Evolutionary conservation across 169 alveolate genomes (phyloP).

Genomic region (Pseudocohnilembus persalinus): DNA sequence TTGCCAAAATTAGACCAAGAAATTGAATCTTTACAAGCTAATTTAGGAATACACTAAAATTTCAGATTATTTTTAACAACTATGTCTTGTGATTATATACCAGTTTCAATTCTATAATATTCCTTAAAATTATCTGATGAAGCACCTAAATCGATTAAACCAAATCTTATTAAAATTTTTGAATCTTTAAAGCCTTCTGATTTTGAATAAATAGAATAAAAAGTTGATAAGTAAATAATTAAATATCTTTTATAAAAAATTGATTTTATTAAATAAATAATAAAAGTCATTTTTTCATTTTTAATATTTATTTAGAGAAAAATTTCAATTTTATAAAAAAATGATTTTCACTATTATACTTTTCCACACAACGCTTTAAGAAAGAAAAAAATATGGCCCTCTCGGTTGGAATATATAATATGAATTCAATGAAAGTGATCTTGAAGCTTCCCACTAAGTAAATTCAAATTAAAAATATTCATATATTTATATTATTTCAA

Average conservation of each 20-base stretch:
- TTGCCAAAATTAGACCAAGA: not conserved
- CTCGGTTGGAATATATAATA: not conserved
- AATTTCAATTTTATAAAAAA: no score
- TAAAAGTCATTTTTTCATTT: no score
- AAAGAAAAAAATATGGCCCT: not conserved
- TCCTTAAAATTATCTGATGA: constrained; percentile 84
- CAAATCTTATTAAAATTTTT: no score
- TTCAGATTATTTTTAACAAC: constrained; percentile 83
- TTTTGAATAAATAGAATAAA: no score
- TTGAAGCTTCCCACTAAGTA: not conserved
- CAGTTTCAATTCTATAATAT: constrained; percentile 81
- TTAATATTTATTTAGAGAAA: not conserved
- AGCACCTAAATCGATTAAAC: constrained; percentile 88
- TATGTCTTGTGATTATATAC: constrained; percentile 84
- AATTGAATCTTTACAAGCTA: not conserved
- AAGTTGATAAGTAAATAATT: no score
- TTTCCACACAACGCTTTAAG: not conserved
- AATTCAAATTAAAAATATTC: no score
- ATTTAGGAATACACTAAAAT: not conserved
- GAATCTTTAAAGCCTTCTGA: no score
- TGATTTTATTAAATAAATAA: no score
- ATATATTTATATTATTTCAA: no score
- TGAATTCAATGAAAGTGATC: not conserved
- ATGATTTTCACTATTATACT: not conserved
- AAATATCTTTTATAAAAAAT: no score